phyloP scores from a whole-genome alignment of 2,329 filamentous ascomycete species.

The Tetracladium maxilliforme region DNA sequence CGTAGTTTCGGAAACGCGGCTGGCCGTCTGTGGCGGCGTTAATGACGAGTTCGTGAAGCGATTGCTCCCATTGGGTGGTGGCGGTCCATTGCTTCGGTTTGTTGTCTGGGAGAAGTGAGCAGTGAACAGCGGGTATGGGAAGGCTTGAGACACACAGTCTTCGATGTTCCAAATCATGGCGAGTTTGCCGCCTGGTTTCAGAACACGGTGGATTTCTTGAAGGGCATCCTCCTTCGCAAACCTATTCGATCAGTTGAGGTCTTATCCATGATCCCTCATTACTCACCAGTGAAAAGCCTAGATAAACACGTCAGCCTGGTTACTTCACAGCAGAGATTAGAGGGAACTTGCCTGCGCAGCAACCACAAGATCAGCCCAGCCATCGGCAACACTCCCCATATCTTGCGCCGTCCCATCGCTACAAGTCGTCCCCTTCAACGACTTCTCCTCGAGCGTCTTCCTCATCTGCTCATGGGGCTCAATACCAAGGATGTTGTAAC shows the following conservation, averaged over 20 bases:
- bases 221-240: conserved; percentile 51
- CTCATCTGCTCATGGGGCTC: conserved; percentile 57
- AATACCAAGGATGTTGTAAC: conserved; percentile 43
- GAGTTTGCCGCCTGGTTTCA: conserved; percentile 43
- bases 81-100: conserved; percentile 39
- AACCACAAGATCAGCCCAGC: conserved; percentile 49
- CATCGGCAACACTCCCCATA: conserved; percentile 38
- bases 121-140: conserved; percentile 2
- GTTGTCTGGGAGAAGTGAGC: conserved; percentile 34
- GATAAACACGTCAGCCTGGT: conserved; percentile 2
- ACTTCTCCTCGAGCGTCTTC: conserved; percentile 40
- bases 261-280: conserved; percentile 2
- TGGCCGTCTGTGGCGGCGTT: conserved; percentile 38
- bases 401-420: conserved; percentile 44
- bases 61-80: conserved; percentile 43
- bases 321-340: too few relatives aligned
- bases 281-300: conserved; percentile 30
- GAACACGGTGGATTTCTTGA: conserved; percentile 49
- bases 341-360: conserved; percentile 45
- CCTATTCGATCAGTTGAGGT: conserved; percentile 24
- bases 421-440: conserved; percentile 22
- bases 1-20: conserved; percentile 48
- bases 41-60: conserved; percentile 42
- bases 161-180: conserved; percentile 64
- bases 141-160: conserved; percentile 35